These are phyloP conservation scores for Backusella macrospora DNA, from an alignment of 192 early-diverging fungal genomes.

Conservation along the genomic window DNA sequence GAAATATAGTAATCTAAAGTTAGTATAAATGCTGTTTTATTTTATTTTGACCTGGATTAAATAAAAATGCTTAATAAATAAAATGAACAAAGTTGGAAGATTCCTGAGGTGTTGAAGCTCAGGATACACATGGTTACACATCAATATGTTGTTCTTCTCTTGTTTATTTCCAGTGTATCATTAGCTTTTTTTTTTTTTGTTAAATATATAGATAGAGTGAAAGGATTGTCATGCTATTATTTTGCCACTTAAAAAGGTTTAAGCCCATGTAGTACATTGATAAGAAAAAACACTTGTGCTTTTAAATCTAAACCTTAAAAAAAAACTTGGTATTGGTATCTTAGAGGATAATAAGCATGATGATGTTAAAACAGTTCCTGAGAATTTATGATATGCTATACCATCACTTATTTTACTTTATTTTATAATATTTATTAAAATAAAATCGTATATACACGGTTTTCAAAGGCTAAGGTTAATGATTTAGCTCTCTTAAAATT, in stretches of 20 bases:
- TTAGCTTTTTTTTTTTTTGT: not conserved
- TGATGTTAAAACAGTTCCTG: not conserved
- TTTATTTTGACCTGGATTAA: not conserved
- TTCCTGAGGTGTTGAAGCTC: not conserved
- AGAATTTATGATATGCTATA: not conserved
- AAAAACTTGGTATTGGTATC: not conserved
- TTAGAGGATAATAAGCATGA: not conserved
- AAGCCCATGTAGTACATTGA: not conserved
- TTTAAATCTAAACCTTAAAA: conserved; percentile 14
- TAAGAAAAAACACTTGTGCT: not conserved
- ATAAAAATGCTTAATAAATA: not conserved
- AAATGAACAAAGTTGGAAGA: not conserved
- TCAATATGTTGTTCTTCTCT: not conserved
- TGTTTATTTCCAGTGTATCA: conserved; percentile 10
- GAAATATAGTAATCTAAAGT: not conserved
- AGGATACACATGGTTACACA: not conserved
- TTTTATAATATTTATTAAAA: not conserved
- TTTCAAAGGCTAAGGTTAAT: not conserved
- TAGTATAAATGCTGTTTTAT: not conserved
- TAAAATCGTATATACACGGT: not conserved
- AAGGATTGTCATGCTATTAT: not conserved
- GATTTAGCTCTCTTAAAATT: not conserved
- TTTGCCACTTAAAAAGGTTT: not conserved
- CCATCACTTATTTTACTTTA: not conserved
- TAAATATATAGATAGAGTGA: not conserved